Evolutionary conservation across 176 grass and related monocot species (phyloP).

Genomic region (Cenchrus americanus): DNA sequence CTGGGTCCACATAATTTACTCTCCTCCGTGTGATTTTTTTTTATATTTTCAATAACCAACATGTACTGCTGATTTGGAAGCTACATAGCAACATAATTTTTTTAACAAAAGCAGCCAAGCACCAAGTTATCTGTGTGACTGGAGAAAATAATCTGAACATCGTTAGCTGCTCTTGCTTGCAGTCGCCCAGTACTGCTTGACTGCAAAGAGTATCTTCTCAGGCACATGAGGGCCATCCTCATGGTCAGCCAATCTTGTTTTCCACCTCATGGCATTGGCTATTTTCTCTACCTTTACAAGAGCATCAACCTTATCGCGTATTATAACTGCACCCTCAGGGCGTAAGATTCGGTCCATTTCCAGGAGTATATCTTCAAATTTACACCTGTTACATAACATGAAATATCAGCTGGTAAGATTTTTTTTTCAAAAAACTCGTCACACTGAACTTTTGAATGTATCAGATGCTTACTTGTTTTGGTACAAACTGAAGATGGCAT

Average conservation of each 20-base stretch:
- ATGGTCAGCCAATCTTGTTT: slow-evolving; percentile 58
- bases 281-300: slow-evolving; percentile 72
- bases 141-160: not conserved
- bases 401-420: slow-evolving; percentile 23
- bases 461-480: slow-evolving; percentile 61
- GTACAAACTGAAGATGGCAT: slow-evolving; percentile 73
- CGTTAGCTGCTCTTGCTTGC: slow-evolving; percentile 48
- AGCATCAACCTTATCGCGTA: slow-evolving; percentile 68
- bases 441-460: not conserved
- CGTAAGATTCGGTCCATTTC: slow-evolving; percentile 95
- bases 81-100: too few species aligned
- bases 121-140: not conserved
- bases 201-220: slow-evolving; percentile 81
- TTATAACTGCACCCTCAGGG: slow-evolving; percentile 79
- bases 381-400: slow-evolving; percentile 57
- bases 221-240: slow-evolving; percentile 69
- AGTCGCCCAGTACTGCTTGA: slow-evolving; percentile 73
- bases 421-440: too few species aligned
- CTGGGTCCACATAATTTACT: slow-evolving; percentile 4
- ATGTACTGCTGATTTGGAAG: not conserved
- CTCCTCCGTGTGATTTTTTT: slow-evolving; percentile 2
- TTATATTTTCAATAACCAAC: not conserved
- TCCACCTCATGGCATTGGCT: slow-evolving; percentile 72
- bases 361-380: slow-evolving; percentile 80
- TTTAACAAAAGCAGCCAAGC: not conserved